Evolutionary conservation across 306 rosid genomes (phyloP).

Genomic region (Hippophae tibetana): DNA sequence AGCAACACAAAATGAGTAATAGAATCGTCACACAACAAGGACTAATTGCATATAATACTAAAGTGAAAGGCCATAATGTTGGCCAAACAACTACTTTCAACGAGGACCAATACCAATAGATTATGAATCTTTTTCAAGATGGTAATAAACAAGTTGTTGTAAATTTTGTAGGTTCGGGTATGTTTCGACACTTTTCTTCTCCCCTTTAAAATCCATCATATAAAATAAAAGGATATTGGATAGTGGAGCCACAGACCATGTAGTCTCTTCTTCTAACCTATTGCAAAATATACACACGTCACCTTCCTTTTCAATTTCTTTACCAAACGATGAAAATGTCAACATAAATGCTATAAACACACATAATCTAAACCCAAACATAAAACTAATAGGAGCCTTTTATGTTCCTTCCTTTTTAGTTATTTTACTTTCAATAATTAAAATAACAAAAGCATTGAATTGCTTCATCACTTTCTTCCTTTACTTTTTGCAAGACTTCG

Average conservation of each 20-base stretch:
- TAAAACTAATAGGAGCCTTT: not conserved
- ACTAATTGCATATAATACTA: not conserved
- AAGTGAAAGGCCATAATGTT: not conserved
- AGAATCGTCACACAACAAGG: not conserved
- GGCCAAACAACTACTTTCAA: not conserved
- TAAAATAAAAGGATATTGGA: too few relatives aligned
- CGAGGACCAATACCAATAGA: not conserved
- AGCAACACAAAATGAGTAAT: not conserved
- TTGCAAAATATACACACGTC: too few relatives aligned
- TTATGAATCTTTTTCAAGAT: not conserved
- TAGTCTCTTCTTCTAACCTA: too few relatives aligned
- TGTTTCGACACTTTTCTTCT: too few relatives aligned
- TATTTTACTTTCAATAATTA: slow-evolving; percentile 8
- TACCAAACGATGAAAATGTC: too few relatives aligned
- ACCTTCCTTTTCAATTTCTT: too few relatives aligned
- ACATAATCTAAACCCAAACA: too few relatives aligned
- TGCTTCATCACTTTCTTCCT: slow-evolving; percentile 1
- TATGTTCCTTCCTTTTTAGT: not conserved
- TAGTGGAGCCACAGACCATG: too few relatives aligned
- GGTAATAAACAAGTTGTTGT: too few relatives aligned
- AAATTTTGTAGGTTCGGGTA: too few relatives aligned
- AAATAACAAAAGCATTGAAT: not conserved
- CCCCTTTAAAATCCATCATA: too few relatives aligned
- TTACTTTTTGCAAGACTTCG: slow-evolving; percentile 2
- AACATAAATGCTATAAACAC: too few relatives aligned